Conservation (phyloP, 306 rosid genomes). For the Ceratonia siliqua region DNA sequence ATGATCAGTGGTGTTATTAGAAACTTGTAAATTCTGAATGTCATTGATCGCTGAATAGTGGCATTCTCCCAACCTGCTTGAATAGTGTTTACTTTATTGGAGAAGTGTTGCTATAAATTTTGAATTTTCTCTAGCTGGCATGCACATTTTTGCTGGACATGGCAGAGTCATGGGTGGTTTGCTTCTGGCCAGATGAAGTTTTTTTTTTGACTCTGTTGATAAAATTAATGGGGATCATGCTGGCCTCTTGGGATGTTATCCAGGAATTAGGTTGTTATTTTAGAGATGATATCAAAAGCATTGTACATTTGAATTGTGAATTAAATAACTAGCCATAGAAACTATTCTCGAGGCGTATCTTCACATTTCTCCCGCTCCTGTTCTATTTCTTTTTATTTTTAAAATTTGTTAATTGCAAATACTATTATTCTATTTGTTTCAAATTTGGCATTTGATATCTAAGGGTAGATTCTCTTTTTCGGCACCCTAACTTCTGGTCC, state of each 20-base stretch:
- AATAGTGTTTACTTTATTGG: slow-evolving; percentile 49
- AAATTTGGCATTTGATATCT: slow-evolving; percentile 25
- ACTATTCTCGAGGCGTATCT: slow-evolving; percentile 43
- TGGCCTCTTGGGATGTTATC: slow-evolving; percentile 31
- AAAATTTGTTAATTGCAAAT: slow-evolving; percentile 39
- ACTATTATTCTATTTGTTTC: slow-evolving; percentile 39
- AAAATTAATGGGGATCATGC: slow-evolving; percentile 39
- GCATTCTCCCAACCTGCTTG: slow-evolving; percentile 52
- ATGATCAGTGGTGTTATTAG: slow-evolving; percentile 33
- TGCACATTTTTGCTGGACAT: slow-evolving; percentile 45
- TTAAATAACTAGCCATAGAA: slow-evolving; percentile 60
- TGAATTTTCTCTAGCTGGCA: slow-evolving; percentile 51
- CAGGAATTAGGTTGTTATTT: slow-evolving; percentile 43
- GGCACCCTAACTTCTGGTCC: neutral
- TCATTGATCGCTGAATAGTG: slow-evolving; percentile 40
- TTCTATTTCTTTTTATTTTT: slow-evolving; percentile 25
- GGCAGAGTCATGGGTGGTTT: slow-evolving; percentile 40
- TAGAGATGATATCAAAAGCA: slow-evolving; percentile 55
- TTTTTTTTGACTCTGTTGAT: slow-evolving; percentile 42
- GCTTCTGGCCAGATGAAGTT: slow-evolving; percentile 46
- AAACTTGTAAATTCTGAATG: slow-evolving; percentile 47
- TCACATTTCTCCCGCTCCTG: neutral
- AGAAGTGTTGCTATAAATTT: slow-evolving; percentile 51
- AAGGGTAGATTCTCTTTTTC: neutral
- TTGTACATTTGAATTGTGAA: slow-evolving; percentile 65